Evolutionary conservation across 441 rosid species (phyloP).

Genomic region (Gossypium trilobum): DNA sequence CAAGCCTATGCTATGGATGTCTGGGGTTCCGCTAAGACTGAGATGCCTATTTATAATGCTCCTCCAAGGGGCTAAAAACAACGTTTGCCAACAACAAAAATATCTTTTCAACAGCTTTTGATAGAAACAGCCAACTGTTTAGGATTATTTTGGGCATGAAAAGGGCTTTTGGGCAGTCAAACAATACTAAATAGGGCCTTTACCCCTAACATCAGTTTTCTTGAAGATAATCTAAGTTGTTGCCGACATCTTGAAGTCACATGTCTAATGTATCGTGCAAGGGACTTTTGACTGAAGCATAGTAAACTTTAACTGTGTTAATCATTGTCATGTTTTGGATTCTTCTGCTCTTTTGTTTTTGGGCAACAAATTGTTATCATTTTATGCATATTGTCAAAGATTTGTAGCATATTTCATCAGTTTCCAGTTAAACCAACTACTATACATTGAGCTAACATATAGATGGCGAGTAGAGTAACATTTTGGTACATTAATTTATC

Average conservation of each 20-base stretch:
- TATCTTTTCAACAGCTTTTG: no score
- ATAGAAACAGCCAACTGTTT: background rate
- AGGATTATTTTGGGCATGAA: no score
- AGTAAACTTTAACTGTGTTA: background rate
- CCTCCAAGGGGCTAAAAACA: background rate
- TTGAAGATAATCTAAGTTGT: background rate
- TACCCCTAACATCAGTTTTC: background rate
- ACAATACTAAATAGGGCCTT: background rate
- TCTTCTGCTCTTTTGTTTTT: background rate
- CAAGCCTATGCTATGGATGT: background rate
- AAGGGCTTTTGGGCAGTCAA: no score
- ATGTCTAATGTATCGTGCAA: background rate
- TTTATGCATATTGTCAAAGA: background rate
- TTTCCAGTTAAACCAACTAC: background rate
- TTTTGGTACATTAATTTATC: no score
- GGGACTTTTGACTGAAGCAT: background rate
- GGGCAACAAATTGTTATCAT: background rate
- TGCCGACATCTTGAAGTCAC: background rate
- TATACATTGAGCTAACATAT: background rate
- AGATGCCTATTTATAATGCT: background rate
- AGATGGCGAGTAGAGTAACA: background rate
- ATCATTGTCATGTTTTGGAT: constrained; percentile 1
- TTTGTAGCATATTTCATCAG: background rate
- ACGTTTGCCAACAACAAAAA: no score
- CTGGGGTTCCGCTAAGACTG: background rate